Evolutionary conservation across 2,329 filamentous ascomycete species (phyloP).

Genomic region (Fusarium sp.): DNA sequence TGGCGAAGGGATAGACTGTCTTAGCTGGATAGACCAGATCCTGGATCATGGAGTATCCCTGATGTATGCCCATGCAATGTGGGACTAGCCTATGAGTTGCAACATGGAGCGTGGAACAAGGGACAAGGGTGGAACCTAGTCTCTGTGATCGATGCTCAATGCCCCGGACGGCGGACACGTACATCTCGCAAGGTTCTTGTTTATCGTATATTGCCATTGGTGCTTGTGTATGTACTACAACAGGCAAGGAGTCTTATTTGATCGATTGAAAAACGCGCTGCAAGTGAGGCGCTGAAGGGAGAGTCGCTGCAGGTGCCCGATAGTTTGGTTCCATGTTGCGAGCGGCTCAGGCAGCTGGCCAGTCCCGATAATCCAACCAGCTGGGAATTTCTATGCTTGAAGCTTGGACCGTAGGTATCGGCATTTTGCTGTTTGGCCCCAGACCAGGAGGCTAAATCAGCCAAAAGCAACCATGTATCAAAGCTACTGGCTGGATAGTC

Average conservation of each 20-base stretch:
- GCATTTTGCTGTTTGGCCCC: slow-evolving; percentile 30
- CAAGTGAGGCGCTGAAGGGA: slow-evolving; percentile 25
- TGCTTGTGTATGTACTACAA: slow-evolving; percentile 26
- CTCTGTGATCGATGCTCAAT: slow-evolving; percentile 29
- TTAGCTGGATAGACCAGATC: slow-evolving; percentile 28
- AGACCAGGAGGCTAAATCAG: slow-evolving; percentile 5
- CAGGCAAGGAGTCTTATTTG: slow-evolving; percentile 18
- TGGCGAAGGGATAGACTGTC: slow-evolving; percentile 27
- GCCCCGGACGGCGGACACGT: slow-evolving; percentile 11
- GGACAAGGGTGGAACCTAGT: slow-evolving; percentile 20
- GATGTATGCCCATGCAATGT: slow-evolving; percentile 34
- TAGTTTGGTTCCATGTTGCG: slow-evolving; percentile 25
- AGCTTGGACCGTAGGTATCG: slow-evolving; percentile 24
- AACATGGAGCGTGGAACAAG: slow-evolving; percentile 41
- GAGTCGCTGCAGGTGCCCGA: slow-evolving; percentile 35
- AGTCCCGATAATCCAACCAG: slow-evolving; percentile 21
- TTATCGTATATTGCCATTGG: slow-evolving; percentile 30
- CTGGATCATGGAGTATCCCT: slow-evolving; percentile 28
- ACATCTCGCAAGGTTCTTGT: slow-evolving; percentile 29
- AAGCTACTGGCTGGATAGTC: slow-evolving; percentile 25
- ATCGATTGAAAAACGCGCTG: slow-evolving; percentile 17
- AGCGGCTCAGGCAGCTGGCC: slow-evolving; percentile 6
- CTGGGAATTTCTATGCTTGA: slow-evolving; percentile 18
- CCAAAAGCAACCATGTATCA: slow-evolving; percentile 38
- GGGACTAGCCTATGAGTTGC: slow-evolving; percentile 32